Conservation (phyloP, 306 rosid species). For the Pyrus pyrifolia region DNA sequence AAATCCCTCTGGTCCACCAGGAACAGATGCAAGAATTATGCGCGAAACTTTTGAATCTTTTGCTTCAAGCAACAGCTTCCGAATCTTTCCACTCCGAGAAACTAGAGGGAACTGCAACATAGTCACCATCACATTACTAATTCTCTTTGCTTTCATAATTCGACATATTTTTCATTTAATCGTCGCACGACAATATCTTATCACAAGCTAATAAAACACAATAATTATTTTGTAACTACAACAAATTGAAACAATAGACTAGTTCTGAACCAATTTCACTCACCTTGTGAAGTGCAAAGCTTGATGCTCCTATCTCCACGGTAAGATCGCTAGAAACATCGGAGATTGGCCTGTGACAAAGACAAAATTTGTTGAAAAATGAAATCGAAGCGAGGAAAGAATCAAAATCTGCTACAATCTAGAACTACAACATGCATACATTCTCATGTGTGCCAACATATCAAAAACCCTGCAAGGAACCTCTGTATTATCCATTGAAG, state of each 20-base stretch:
- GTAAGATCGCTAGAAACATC: conserved; percentile 92
- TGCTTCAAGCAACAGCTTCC: conserved; percentile 69
- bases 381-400: conserved; percentile 24
- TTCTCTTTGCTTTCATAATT: neutral
- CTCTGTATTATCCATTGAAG: conserved; percentile 14
- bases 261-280: conserved; percentile 8
- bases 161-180: neutral
- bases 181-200: neutral
- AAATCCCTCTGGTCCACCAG: conserved; percentile 88
- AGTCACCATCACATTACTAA: neutral
- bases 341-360: conserved; percentile 84
- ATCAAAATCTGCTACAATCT: neutral
- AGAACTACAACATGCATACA: conserved; percentile 26
- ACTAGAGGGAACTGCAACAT: conserved; percentile 81
- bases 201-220: neutral
- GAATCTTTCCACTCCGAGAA: conserved; percentile 81
- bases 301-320: conserved; percentile 79
- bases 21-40: conserved; percentile 49
- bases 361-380: conserved; percentile 26
- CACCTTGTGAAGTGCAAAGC: conserved; percentile 94
- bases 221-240: too few species aligned
- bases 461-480: conserved; percentile 25
- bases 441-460: conserved; percentile 26
- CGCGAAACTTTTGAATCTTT: conserved; percentile 71
- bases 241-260: neutral